A percentile compares a stretch with the other conserved stretches of the same genome.
Evolutionary conservation across 1,284 basidiomycete genomes (phyloP).

Genomic region (Austroboletus novae-zelandiae): DNA sequence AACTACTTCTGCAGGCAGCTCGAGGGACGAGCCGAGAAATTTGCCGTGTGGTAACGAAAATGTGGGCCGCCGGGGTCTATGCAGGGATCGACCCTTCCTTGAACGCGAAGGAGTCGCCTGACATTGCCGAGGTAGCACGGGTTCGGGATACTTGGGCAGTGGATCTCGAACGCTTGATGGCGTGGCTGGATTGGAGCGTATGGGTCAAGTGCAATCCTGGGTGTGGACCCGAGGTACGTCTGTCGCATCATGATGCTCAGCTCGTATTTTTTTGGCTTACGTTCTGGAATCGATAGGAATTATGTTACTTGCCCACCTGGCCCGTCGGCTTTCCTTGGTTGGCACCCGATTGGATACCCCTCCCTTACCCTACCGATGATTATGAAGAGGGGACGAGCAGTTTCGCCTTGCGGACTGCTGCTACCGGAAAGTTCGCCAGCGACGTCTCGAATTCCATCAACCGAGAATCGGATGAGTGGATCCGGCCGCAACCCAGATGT

Average conservation of each 20-base stretch:
- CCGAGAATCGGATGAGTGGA: too few species aligned
- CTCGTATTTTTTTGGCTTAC: too few species aligned
- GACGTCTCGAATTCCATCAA: too few species aligned
- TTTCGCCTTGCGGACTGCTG: too few species aligned
- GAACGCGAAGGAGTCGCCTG: conserved; percentile 24
- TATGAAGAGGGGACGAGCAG: too few species aligned
- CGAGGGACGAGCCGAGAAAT: conserved; percentile 29
- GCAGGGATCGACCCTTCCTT: too few species aligned
- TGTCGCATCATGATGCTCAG: neutral
- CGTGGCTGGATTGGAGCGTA: conserved; percentile 43
- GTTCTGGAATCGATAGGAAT: neutral
- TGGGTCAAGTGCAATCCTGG: conserved; percentile 40
- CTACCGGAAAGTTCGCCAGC: too few species aligned
- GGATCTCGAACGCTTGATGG: conserved; percentile 32
- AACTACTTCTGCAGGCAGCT: conserved; percentile 33
- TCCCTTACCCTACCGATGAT: too few species aligned
- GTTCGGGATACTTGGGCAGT: conserved; percentile 23
- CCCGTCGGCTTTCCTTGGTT: neutral
- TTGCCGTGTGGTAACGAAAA: too few species aligned
- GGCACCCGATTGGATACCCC: too few species aligned
- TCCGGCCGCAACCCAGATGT: too few species aligned
- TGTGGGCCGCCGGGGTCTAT: too few species aligned
- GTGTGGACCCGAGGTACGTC: conserved; percentile 34
- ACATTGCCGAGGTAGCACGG: conserved; percentile 1
- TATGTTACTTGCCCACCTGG: neutral